Evolutionary conservation across 2,329 filamentous ascomycete species (phyloP), one percentile per base, ranked within the genome.

Genomic region (Biscogniauxia sp.): DNA sequence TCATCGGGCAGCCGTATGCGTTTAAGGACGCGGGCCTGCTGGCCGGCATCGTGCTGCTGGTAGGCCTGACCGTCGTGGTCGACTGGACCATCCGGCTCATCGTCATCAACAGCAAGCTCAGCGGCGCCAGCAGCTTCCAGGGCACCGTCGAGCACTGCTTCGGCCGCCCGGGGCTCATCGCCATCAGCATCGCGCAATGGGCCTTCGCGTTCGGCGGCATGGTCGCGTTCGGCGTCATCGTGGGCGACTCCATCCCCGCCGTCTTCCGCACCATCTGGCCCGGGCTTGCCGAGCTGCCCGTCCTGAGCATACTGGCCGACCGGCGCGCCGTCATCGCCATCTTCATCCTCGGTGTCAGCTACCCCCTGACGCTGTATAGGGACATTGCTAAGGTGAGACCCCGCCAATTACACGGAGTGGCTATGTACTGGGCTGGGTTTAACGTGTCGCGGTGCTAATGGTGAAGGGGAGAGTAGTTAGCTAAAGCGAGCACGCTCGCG

Each of bases 11-110:
- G 77, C 93, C 95, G 13, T 99, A 98, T 77, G 95, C 95, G n/a
- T 89, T 99, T 73, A 87, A 87, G 61, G 93, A 98, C 78, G 95
- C 95, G 7, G 95, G 95, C 6, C 84, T 99, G 69, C 74, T 91
- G 17, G 89, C 91, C 45, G 95, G 95, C 26, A 81, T 94, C 5
- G 70, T 92, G 53, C 83, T 99, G 59, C 84, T 99, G 20, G 77
- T 97, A 25, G 82, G 78, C 6, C 82, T 99, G 64, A 98, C 95
- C 0, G 75, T 95, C 23, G 87, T 91, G 2, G 86, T 99, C 59
- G 95, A 99, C 81, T 99, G 95, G 95, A 99, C 95, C 3, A 97
- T 99, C 68, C 88, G 93, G 53, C 84, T 99, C 64, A 98, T 99
- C 72, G 95, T 99, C 66, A 88, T 97, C 76, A 99, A 99, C 78